Conservation (phyloP, 176 grass and related monocot genomes). For the Phoenix dactylifera region DNA sequence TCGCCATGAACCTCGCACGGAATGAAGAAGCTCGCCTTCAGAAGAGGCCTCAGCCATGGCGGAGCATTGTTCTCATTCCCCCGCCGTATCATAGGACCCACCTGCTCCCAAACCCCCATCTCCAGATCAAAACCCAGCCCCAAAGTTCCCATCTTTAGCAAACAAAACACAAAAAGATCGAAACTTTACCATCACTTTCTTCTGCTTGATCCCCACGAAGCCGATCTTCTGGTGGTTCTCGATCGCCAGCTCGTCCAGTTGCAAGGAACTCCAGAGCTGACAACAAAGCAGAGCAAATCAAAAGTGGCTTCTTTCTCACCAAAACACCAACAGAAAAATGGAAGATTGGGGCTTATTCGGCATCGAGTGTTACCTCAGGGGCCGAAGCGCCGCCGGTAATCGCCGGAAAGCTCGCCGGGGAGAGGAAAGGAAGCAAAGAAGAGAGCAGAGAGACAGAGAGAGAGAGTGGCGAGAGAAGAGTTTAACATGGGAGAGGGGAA, state of each 20-base stretch:
- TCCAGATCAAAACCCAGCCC: background rate
- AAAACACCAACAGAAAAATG: background rate
- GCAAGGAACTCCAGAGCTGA: background rate
- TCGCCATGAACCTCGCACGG: conserved; percentile 26
- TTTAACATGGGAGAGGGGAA: no score
- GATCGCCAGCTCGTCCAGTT: conserved; percentile 20
- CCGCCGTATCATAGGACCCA: conserved; percentile 24
- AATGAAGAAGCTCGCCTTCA: conserved; percentile 35
- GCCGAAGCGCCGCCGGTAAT: no score
- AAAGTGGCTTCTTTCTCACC: background rate
- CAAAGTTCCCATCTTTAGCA: background rate
- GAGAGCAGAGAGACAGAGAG: no score
- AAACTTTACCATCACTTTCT: conserved; percentile 37
- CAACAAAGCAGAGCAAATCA: background rate
- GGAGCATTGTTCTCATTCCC: conserved; percentile 26
- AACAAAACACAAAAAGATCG: background rate
- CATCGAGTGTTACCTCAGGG: no score
- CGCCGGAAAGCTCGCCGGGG: no score
- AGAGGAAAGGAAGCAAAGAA: no score
- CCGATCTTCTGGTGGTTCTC: conserved; percentile 26
- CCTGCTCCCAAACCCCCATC: conserved; percentile 9
- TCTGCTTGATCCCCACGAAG: conserved; percentile 19
- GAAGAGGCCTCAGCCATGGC: conserved; percentile 35
- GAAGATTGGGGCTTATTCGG: no score
- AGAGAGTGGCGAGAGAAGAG: no score